Evolutionary conservation across 345 rosid genomes (phyloP).

Genomic region (Brassica cretica): DNA sequence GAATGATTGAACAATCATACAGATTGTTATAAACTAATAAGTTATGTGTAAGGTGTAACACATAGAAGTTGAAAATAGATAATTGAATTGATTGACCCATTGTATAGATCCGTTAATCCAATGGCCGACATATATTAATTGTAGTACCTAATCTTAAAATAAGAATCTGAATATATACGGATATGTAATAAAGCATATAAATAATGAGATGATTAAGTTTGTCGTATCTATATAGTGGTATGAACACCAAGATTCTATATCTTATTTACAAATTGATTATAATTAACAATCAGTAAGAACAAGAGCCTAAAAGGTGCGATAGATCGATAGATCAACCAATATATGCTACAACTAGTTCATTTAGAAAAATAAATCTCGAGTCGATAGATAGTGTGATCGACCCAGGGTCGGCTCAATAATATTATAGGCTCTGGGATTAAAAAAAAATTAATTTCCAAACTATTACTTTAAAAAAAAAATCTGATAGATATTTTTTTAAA

Average conservation of each 20-base stretch:
- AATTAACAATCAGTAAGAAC: neutral
- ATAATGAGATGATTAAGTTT: neutral
- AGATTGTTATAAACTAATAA: neutral
- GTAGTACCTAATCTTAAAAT: neutral
- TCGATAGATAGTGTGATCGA: slow-evolving; percentile 6
- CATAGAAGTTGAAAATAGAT: neutral
- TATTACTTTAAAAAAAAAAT: too few relatives aligned
- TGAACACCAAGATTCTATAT: slow-evolving; percentile 25
- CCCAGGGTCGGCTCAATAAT: too few relatives aligned
- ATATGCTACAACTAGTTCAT: neutral
- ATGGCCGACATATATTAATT: neutral
- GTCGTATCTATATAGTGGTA: slow-evolving; percentile 4
- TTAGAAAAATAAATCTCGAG: neutral
- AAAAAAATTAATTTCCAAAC: too few relatives aligned
- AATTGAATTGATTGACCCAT: neutral
- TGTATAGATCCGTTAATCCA: neutral
- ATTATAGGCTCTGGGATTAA: too few relatives aligned
- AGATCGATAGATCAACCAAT: slow-evolving; percentile 12
- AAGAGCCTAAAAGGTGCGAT: neutral
- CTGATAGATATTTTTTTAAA: too few relatives aligned
- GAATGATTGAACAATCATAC: neutral
- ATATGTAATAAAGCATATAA: neutral
- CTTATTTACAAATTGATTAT: neutral
- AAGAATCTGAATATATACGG: neutral
- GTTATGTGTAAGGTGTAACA: neutral